Evolutionary conservation across 202 grass and related monocot species (phyloP).

Genomic region (Carex sylvatica): DNA sequence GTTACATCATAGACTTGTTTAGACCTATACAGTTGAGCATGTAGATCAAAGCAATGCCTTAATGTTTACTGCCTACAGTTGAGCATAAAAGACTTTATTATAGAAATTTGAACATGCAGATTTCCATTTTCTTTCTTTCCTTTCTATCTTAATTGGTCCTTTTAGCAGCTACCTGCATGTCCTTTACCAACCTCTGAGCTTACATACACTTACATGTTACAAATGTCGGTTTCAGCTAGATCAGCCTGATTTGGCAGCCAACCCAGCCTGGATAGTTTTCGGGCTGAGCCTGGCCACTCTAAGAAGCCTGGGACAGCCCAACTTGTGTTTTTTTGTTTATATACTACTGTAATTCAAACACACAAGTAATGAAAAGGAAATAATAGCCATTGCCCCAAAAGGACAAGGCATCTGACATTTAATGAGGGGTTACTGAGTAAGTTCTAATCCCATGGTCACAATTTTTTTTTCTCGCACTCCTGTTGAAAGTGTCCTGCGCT

Average conservation of each 20-base stretch:
- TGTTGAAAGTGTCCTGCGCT: not conserved
- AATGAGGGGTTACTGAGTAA: not conserved
- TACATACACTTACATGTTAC: not conserved
- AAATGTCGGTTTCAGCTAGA: not conserved
- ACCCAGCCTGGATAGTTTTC: not conserved
- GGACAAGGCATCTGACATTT: not conserved
- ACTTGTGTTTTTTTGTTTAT: not conserved
- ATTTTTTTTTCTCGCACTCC: not conserved
- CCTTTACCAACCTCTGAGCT: not conserved
- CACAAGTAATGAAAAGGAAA: not conserved
- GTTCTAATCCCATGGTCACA: not conserved
- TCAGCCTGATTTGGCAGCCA: not conserved
- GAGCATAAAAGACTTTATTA: not conserved
- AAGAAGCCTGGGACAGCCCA: not conserved
- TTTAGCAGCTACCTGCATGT: not conserved
- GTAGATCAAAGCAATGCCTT: not conserved
- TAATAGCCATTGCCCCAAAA: not conserved
- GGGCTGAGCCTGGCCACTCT: not conserved
- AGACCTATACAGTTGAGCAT: not conserved
- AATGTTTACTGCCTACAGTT: not conserved
- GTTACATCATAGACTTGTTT: not conserved
- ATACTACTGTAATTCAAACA: not conserved
- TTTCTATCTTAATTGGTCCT: not conserved
- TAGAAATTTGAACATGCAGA: not conserved
- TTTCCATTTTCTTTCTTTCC: not conserved